Base-by-base conservation (phyloP, 352 stramenopile genomes). In the Plasmopara halstedii region DNA sequence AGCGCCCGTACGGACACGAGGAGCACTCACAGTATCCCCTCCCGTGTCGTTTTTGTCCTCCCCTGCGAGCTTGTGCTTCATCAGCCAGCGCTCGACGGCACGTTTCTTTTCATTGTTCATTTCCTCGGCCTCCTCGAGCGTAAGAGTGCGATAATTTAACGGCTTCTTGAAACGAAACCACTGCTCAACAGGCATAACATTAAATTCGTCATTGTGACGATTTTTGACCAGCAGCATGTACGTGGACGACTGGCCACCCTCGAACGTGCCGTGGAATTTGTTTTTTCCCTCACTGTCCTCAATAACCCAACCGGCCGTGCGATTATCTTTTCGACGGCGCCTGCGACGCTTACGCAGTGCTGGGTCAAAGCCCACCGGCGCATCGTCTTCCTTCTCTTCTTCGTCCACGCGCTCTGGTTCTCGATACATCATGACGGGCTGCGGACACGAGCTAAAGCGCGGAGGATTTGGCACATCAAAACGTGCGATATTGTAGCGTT, bases 121-220 rank as follows among this genome's bases (percentile, higher is more conserved):
- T 26, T 89, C 76, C 48, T 90, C 78, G 14, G 81, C 81, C 62
- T 93, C 81, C 27, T 90, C 78, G 6, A 90, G 72, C 53, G 78
- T 90, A 10, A 93, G 62, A 45, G 81, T 89, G 42, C 77, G 78
- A 65, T 90, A 93, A 58, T 62, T 82, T 0, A 93, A 56, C 19
- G 81, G 81, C 61, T 93, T 93, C 64, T 93, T 93, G 60, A 93
- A 93, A 35, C 81, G 78, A 56, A 93, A 93, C 81, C 81, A 93
- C 46, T 93, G 78, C 58, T 93, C 81, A 42, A 93, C 72, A 8
- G 81, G 76, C 46, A 93, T 87, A 32, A 90, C 74, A 43, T 74
- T 87, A 53, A 93, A 93, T 61, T 93, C 81, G 58, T 90, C 77
- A 44, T 88, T 89, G 65, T 88, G 76, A 26, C 76, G 81, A 51